These are phyloP conservation scores for Euphrasia arctica DNA, from an alignment of 305 asterid species.

Conservation along the genomic window DNA sequence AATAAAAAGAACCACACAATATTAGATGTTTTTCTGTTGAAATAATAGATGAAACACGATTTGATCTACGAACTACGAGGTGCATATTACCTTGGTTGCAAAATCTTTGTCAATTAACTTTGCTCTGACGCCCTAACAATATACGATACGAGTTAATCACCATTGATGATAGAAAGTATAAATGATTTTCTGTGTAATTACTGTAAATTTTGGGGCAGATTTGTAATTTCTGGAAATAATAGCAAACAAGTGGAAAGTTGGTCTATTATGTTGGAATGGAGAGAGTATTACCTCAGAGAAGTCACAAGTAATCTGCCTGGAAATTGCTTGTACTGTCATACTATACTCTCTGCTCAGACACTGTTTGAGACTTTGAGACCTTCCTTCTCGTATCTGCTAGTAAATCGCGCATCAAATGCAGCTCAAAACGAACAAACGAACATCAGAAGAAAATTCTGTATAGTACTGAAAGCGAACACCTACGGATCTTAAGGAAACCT, in stretches of 20 bases:
- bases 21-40: not conserved
- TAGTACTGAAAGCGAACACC: conserved; percentile 25
- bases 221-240: too few relatives aligned
- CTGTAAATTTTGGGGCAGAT: too few relatives aligned
- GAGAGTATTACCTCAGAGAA: conserved; percentile 54
- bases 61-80: not conserved
- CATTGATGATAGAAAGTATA: too few relatives aligned
- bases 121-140: conserved; percentile 70
- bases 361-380: conserved; percentile 70
- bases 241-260: too few relatives aligned
- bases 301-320: conserved; percentile 52
- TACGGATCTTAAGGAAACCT: conserved; percentile 79
- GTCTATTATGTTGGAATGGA: too few relatives aligned
- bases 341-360: conserved; percentile 76
- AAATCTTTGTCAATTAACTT: conserved; percentile 60
- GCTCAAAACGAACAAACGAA: not conserved
- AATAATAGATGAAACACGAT: not conserved
- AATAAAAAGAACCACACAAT: not conserved
- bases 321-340: conserved; percentile 62
- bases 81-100: conserved; percentile 60
- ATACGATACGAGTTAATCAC: conserved; percentile 6
- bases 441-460: not conserved
- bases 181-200: too few relatives aligned
- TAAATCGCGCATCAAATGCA: conserved; percentile 15
- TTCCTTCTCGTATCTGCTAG: conserved; percentile 72